Evolutionary conservation across 352 stramenopile species (phyloP).

Genomic region (Pythium coloratum): DNA sequence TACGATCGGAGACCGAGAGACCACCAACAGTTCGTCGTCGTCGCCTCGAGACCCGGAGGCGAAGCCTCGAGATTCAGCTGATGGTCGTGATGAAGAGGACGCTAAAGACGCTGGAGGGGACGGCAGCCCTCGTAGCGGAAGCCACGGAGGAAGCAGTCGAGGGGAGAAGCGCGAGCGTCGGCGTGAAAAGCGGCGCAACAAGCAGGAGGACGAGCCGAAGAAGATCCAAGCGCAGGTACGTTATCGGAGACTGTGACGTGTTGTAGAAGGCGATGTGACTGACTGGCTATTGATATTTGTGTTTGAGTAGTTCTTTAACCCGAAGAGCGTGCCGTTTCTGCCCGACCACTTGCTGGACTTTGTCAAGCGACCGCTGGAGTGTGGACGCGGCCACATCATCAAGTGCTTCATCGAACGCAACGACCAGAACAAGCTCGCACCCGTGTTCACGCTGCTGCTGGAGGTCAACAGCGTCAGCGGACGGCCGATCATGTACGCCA

Average conservation of each 20-base stretch:
- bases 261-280: neutral
- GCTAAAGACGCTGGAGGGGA: slow-evolving; percentile 31
- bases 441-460: slow-evolving; percentile 79
- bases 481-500: slow-evolving; percentile 78
- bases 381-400: slow-evolving; percentile 73
- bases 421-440: slow-evolving; percentile 76
- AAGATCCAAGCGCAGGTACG: slow-evolving; percentile 60
- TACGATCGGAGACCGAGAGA: slow-evolving; percentile 3
- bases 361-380: slow-evolving; percentile 72
- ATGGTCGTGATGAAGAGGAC: slow-evolving; percentile 38
- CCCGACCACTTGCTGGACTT: slow-evolving; percentile 83
- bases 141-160: slow-evolving; percentile 24
- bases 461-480: slow-evolving; percentile 87
- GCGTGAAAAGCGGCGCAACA: slow-evolving; percentile 53
- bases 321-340: slow-evolving; percentile 79
- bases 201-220: slow-evolving; percentile 66
- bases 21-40: slow-evolving; percentile 2
- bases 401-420: slow-evolving; percentile 91
- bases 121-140: slow-evolving; percentile 6
- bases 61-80: slow-evolving; percentile 17
- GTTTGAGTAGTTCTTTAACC: slow-evolving; percentile 72
- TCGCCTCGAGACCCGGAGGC: slow-evolving; percentile 31
- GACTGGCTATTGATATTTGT: slow-evolving; percentile 3
- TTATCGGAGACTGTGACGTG: neutral
- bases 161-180: slow-evolving; percentile 50